Evolutionary conservation across 345 rosid genomes (phyloP).

Genomic region (Stellera chamaejasme): DNA sequence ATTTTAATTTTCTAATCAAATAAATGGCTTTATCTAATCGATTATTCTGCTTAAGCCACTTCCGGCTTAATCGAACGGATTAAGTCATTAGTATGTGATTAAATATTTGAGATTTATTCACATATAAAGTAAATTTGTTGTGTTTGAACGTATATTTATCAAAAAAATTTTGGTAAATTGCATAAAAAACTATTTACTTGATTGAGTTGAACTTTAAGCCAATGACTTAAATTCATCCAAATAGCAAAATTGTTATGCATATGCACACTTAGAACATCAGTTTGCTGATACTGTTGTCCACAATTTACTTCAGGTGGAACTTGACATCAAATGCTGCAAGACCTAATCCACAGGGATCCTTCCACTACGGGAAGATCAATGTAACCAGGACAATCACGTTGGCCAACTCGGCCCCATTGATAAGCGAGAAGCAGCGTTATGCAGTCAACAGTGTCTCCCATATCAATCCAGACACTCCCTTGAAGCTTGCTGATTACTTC

Average conservation of each 20-base stretch:
- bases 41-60: not conserved
- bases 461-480: constrained; percentile 72
- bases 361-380: constrained; percentile 63
- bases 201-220: too few relatives aligned
- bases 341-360: constrained; percentile 97
- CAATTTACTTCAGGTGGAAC: constrained; percentile 56
- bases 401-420: constrained; percentile 66
- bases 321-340: constrained; percentile 91
- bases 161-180: too few relatives aligned
- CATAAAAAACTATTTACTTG: too few relatives aligned
- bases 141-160: too few relatives aligned
- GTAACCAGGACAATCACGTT: constrained; percentile 44
- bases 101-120: not conserved
- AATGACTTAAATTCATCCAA: too few relatives aligned
- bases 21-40: too few relatives aligned
- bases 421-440: constrained; percentile 72
- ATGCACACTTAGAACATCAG: too few relatives aligned
- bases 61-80: not conserved
- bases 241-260: too few relatives aligned
- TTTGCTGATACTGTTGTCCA: too few relatives aligned
- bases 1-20: too few relatives aligned
- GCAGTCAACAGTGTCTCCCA: constrained; percentile 75
- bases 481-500: constrained; percentile 79
- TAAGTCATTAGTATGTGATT: not conserved
- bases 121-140: not conserved